Evolutionary conservation across 176 grass and related monocot genomes (phyloP).

Genomic region (Triticum urartu): DNA sequence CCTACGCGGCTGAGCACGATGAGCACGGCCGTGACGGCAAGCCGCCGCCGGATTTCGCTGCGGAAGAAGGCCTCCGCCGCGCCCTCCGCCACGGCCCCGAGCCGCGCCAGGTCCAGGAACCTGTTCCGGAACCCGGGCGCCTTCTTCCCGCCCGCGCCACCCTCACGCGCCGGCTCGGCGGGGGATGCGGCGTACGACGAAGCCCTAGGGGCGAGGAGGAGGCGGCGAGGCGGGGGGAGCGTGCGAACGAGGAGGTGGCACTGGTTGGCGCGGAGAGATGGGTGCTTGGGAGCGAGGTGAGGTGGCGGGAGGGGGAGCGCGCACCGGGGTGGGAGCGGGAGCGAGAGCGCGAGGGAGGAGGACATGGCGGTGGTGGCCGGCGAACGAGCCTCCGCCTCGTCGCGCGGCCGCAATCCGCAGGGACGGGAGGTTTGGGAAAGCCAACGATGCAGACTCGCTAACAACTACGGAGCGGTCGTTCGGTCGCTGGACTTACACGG

Average conservation of each 20-base stretch:
- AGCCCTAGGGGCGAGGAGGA: constrained; percentile 4
- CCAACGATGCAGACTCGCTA: too few relatives aligned
- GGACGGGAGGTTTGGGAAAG: background rate
- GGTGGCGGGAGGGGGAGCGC: background rate
- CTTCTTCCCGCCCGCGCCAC: background rate
- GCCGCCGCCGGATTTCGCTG: constrained; percentile 83
- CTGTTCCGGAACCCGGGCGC: constrained; percentile 60
- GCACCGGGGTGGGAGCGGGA: background rate
- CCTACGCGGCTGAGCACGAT: constrained; percentile 87
- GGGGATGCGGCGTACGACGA: background rate
- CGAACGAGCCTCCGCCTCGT: background rate
- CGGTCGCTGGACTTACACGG: too few relatives aligned
- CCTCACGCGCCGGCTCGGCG: background rate
- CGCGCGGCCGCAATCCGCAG: background rate
- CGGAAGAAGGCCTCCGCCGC: constrained; percentile 93
- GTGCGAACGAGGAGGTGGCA: background rate
- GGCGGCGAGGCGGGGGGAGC: constrained; percentile 5
- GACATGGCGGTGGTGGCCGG: constrained; percentile 14
- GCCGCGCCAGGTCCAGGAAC: constrained; percentile 73
- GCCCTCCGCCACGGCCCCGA: constrained; percentile 65
- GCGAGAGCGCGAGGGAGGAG: background rate
- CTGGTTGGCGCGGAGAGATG: background rate
- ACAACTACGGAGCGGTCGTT: too few relatives aligned
- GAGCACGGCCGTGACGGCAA: constrained; percentile 66
- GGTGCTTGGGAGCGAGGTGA: background rate